Evolutionary conservation across 2,329 filamentous ascomycete species (phyloP), one percentile per base, ranked within the genome.

Genomic region (Dichotomopilus funicola): DNA sequence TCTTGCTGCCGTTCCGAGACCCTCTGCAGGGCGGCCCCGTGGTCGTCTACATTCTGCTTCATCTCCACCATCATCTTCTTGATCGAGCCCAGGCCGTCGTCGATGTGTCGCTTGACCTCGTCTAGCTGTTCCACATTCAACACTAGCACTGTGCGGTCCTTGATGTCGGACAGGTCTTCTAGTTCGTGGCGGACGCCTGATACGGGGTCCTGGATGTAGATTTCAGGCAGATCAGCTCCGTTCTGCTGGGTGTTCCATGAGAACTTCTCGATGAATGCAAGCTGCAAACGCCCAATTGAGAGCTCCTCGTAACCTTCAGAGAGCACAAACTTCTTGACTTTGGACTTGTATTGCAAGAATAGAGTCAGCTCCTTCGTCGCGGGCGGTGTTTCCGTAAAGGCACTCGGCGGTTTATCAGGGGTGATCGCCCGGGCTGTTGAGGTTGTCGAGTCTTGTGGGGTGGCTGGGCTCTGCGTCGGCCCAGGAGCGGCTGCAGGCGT

Each of bases 241-340:
- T 96, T 95, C 58, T 90, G 87, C 64, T 97, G 91, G 0, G 92
- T 96, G 65, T 96, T 97, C 91, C 95, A 99, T 0, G 92, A 94
- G 68, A 99, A 99, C 69, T 96, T 99, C 64, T 99, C 94, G 64
- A 99, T 99, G 65, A 99, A 99, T 0, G 94, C 92, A 34, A 99
- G 79, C 70, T 99, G 92, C 56, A 99, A 72, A 31, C 91, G 83
- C 1, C 91, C 91, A 57, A 96, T 86, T 2, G 89, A 92, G 9
- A 99, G 78, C 59, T 92, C 90, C 36, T 86, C 85, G 62, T 86
- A 86, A 1, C 92, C 92, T 68, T 95, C 91, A 0, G 89, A 75
- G 37, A 97, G 80, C 12, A 96, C 84, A 68, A 95, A 95, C 70
- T 97, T 97, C 73, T 96, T 97, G 64, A 97, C 91, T 68, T 94